These are phyloP conservation scores for Aspergillus vadensis DNA, from an alignment of 2,329 filamentous ascomycete genomes.

Conservation along the genomic window DNA sequence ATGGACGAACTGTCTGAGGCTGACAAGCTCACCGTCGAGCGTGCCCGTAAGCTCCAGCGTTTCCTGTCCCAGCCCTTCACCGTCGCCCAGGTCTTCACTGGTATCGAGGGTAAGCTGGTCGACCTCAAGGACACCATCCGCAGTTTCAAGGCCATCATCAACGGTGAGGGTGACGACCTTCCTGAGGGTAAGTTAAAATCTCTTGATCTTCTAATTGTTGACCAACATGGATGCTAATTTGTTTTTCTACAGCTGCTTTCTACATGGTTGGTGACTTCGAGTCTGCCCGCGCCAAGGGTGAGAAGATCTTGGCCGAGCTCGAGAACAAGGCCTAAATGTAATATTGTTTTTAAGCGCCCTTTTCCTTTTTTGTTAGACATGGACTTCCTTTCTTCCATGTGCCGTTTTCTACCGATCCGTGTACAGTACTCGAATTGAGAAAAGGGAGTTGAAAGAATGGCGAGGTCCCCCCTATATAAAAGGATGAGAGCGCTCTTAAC, in stretches of 20 bases:
- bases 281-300: conserved; percentile 91
- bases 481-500: conserved; percentile 23
- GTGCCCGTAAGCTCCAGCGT: conserved; percentile 99
- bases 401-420: conserved; percentile 42
- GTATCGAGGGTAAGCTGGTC: conserved; percentile 95
- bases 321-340: conserved; percentile 58
- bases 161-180: conserved; percentile 91
- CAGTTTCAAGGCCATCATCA: conserved; percentile 96
- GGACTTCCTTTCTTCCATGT: conserved; percentile 37
- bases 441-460: conserved; percentile 34
- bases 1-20: conserved; percentile 99
- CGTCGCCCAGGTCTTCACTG: conserved; percentile 69
- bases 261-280: conserved; percentile 99
- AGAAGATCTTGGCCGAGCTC: conserved; percentile 98
- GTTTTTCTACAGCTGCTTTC: conserved; percentile 60
- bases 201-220: background rate
- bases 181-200: conserved; percentile 72
- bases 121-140: conserved; percentile 98
- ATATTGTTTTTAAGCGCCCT: conserved; percentile 45
- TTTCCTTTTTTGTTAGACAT: conserved; percentile 34
- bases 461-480: conserved; percentile 15
- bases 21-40: conserved; percentile 99
- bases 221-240: conserved; percentile 26
- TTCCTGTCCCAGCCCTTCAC: conserved; percentile 99
- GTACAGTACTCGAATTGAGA: conserved; percentile 46